Evolutionary conservation across 2,329 filamentous ascomycete species (phyloP), one percentile per base, ranked within the genome.

Genomic region (Fragosphaeria purpurea): DNA sequence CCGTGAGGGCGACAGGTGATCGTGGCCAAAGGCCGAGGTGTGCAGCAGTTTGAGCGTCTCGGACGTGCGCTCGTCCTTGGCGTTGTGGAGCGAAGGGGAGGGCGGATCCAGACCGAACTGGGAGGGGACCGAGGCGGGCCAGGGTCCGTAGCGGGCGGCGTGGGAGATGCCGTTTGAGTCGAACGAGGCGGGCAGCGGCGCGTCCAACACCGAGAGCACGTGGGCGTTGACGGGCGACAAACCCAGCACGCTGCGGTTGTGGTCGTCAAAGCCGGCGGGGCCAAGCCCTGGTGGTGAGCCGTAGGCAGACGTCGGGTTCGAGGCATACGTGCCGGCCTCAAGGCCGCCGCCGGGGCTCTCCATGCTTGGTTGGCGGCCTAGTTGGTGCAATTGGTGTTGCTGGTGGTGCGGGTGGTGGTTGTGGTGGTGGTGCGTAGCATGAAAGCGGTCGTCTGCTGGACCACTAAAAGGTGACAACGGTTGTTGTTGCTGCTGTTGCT

Each of bases 161-260:
- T 91, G 87, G 9, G 90, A 96, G 48, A 96, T 87, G 46, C 90
- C 91, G 62, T 96, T 93, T 60, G 89, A 95, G 67, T 97, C 93
- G 65, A 97, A 96, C 0, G 91, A 97, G 7, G 90, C 88, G 1
- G 93, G 93, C 7, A 97, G 77, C 12, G 88, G 89, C 3, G 89
- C 93, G 69, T 97, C 91, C 55, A 96, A 77, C 11, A 94, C 87
- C n/a, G 87, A 93, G n/a, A 95, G 66, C 3, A 77, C 79, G 58
- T 80, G 83, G 48, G 80, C 80, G 58, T 80, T 79, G 46, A 77
- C 77, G 0, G 90, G 88, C 11, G 90, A 95, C 48, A 93, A 77
- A 31, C 86, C 86, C 40, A 90, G 75, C n/a, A 86, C 81, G 35
- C 77, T 72, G 37, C 79, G 71, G 10, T 70, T 59, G 45, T 77